Conservation (phyloP, 192 early-diverging fungal species). For the Paraglomus brasilianum region DNA sequence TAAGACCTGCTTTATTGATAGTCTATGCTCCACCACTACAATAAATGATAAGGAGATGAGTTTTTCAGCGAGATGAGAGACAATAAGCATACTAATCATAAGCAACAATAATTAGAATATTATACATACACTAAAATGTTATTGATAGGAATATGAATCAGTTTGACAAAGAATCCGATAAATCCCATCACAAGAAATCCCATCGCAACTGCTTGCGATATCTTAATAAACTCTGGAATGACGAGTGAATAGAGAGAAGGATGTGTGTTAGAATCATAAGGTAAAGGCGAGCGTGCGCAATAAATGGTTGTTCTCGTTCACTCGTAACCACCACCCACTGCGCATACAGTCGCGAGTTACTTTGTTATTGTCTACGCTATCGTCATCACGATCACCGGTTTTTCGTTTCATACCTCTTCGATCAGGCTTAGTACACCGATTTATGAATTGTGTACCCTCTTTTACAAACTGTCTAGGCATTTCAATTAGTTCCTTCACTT, state of each 20-base stretch:
- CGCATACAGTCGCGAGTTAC: slow-evolving; percentile 12
- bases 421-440: slow-evolving; percentile 98
- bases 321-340: not conserved
- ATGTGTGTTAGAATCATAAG: not conserved
- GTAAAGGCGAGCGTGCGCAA: not conserved
- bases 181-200: slow-evolving; percentile 96
- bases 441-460: slow-evolving; percentile 88
- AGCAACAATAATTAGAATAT: too few species aligned
- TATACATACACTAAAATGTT: slow-evolving; percentile 89
- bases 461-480: slow-evolving; percentile 89
- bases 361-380: not conserved
- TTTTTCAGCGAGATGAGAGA: too few species aligned
- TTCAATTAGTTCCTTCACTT: slow-evolving; percentile 56
- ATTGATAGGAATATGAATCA: slow-evolving; percentile 99
- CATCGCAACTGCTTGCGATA: slow-evolving; percentile 90
- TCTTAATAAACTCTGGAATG: slow-evolving; percentile 84
- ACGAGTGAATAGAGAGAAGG: not conserved
- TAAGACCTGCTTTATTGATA: too few species aligned
- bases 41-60: too few species aligned
- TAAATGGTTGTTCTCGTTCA: not conserved
- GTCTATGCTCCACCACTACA: too few species aligned
- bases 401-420: slow-evolving; percentile 61
- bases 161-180: slow-evolving; percentile 97
- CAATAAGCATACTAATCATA: too few species aligned
- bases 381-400: not conserved